Evolutionary conservation across 495 filamentous ascomycete species (phyloP), one percentile per base, ranked within the genome.

Genomic region (Xylaria nigripes): DNA sequence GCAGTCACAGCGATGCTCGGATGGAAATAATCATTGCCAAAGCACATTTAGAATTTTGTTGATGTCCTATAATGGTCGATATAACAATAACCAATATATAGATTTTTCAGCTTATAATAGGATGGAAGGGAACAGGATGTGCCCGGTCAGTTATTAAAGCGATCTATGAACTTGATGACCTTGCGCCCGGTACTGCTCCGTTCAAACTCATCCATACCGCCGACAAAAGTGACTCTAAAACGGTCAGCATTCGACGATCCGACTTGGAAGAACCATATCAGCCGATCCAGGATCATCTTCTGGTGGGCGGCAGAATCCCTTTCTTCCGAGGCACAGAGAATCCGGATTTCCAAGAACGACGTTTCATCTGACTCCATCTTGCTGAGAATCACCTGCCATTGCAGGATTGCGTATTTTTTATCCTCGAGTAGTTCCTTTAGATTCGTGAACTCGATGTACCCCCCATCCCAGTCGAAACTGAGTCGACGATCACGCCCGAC

Each of bases 351-450:
- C 38, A 32, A 44, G 13, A 2, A 64, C 55, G 12, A 64, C 43
- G 47, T 64, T 16, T 21, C 51, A 59, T 52, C 61, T 42, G 12
- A 48, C 43, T 40, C 51, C 8, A 41, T 59, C 59, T 45, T 57
- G 18, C 56, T 53, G 18, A 69, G 18, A 22, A 74, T 65, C 1
- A 73, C 46, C 45, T 74, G 70, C 63, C 64, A 74, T 34, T 74
- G 63, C 3, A 74, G 21, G 16, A 74, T 50, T 1, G 63, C n/a
- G 15, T 0, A 1, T 21, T 24, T 34, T 4, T n/a, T 15, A 13
- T 38, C 12, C 56, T 38, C 12, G 58, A 72, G 49, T 7, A 70
- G 4, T 0, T 48, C 46, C 23, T 27, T n/a, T 4, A 58, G 7
- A 18, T 19, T 18, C 13, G 63, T 46, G 21, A 70, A 61, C 6